These are phyloP conservation scores for Cyclotella cryptica DNA, from an alignment of 108 stramenopile genomes.

Conservation along the genomic window DNA sequence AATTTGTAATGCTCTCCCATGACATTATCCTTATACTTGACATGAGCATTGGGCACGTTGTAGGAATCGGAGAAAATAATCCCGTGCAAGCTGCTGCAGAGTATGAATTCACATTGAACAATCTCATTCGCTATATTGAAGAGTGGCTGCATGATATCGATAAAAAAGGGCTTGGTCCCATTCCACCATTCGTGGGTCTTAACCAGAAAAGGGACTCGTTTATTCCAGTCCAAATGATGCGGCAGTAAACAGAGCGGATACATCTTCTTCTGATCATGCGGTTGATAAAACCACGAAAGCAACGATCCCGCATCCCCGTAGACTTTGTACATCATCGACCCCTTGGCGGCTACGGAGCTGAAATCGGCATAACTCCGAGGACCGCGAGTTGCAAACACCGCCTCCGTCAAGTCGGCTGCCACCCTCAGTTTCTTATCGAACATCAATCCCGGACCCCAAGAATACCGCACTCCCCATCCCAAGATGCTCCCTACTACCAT, in stretches of 20 bases:
- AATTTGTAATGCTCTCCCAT: conserved; percentile 8
- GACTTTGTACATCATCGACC: not conserved
- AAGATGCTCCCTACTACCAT: conserved; percentile 5
- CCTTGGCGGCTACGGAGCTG: not conserved
- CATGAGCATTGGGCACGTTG: conserved; percentile 11
- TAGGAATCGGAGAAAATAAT: conserved; percentile 16
- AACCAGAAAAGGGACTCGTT: not conserved
- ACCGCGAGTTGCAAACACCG: conserved; percentile 1
- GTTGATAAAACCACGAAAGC: conserved; percentile 13
- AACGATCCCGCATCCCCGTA: conserved; percentile 3
- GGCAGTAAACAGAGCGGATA: conserved; percentile 4
- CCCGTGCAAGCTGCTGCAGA: conserved; percentile 8
- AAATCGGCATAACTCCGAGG: conserved; percentile 6
- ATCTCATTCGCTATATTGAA: conserved; percentile 15
- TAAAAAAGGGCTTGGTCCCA: not conserved
- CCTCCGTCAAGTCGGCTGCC: not conserved
- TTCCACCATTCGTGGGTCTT: conserved; percentile 7
- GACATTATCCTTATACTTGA: conserved; percentile 5
- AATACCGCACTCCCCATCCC: conserved; percentile 9
- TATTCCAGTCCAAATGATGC: conserved; percentile 16
- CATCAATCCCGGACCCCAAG: conserved; percentile 13
- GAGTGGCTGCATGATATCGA: conserved; percentile 16
- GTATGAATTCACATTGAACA: conserved; percentile 9
- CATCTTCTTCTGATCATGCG: not conserved
- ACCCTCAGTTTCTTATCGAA: not conserved